Percentiles rank a stretch among this genome's conserved stretches.
Evolutionary conservation across 768 basidiomycete genomes (phyloP).

Genomic region (Chalciporus piperatus): DNA sequence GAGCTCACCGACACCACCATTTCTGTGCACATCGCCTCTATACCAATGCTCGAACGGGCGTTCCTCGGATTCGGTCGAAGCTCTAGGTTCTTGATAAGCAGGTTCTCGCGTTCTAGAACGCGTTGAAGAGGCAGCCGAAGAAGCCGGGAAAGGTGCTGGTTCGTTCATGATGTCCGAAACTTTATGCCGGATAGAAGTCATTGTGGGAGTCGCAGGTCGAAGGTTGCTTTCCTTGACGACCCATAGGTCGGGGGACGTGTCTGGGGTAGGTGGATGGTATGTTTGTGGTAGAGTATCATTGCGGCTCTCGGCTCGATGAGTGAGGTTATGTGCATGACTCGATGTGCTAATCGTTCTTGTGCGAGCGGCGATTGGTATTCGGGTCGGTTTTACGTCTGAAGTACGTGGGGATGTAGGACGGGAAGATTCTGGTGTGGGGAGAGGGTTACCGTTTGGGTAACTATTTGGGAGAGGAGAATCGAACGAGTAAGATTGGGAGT

Average conservation of each 20-base stretch:
- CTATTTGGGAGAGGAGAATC: slow-evolving; percentile 36
- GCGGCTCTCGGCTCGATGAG: slow-evolving; percentile 37
- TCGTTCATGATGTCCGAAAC: slow-evolving; percentile 58
- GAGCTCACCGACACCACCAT: slow-evolving; percentile 86
- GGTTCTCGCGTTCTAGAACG: slow-evolving; percentile 36
- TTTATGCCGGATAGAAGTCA: slow-evolving; percentile 36
- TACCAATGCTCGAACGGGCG: slow-evolving; percentile 89
- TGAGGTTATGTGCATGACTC: slow-evolving; percentile 34
- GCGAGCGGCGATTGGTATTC: slow-evolving; percentile 46
- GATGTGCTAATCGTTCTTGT: slow-evolving; percentile 41
- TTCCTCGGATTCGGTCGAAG: slow-evolving; percentile 76
- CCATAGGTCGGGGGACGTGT: slow-evolving; percentile 30
- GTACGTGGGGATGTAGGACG: slow-evolving; percentile 46
- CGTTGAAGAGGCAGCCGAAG: slow-evolving; percentile 44
- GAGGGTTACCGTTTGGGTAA: slow-evolving; percentile 25
- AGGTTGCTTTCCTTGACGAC: slow-evolving; percentile 29
- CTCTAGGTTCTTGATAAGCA: slow-evolving; percentile 38
- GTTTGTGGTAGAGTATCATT: slow-evolving; percentile 28
- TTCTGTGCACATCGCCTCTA: slow-evolving; percentile 79
- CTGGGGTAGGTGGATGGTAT: slow-evolving; percentile 27
- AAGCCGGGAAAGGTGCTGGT: slow-evolving; percentile 55
- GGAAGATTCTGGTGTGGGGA: slow-evolving; percentile 36
- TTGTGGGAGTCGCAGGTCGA: slow-evolving; percentile 31
- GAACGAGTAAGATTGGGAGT: slow-evolving; percentile 57
- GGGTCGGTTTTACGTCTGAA: slow-evolving; percentile 40